Evolutionary conservation across 1,284 basidiomycete species (phyloP).

Genomic region (Cystobasidiaceae sp.): DNA sequence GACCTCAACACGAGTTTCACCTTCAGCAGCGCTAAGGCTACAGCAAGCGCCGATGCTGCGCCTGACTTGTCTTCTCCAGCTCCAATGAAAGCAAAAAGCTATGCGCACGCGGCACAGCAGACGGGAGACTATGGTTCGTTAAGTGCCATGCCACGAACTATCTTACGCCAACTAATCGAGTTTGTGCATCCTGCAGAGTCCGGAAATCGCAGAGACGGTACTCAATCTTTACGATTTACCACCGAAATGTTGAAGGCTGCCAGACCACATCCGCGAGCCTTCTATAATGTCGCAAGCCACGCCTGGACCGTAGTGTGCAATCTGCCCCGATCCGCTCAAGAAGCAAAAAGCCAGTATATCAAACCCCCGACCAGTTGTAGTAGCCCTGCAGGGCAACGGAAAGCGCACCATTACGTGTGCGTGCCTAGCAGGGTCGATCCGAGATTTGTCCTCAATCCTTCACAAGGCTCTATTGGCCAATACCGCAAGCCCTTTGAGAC

Average conservation of each 20-base stretch:
- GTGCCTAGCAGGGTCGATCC: conserved; percentile 22
- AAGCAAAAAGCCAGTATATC: neutral
- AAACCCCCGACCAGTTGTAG: neutral
- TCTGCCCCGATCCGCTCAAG: neutral
- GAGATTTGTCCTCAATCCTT: conserved; percentile 1
- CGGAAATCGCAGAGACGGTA: neutral
- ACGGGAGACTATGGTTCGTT: neutral
- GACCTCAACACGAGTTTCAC: neutral
- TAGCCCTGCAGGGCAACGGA: neutral
- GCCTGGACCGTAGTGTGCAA: conserved; percentile 26
- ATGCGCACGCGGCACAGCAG: too few relatives aligned
- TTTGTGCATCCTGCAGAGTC: neutral
- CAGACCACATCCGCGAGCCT: conserved; percentile 28
- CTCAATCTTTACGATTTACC: neutral
- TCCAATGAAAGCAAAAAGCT: neutral
- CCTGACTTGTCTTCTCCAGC: neutral
- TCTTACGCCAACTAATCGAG: neutral
- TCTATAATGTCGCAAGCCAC: conserved; percentile 9
- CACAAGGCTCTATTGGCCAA: neutral
- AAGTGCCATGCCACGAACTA: neutral
- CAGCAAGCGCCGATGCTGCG: neutral
- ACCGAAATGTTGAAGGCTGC: neutral
- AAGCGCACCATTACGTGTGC: conserved; percentile 28
- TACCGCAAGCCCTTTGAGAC: too few relatives aligned
- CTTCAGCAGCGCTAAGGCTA: neutral